phyloP scores from a whole-genome alignment of 1,284 basidiomycete species.

The Omphalotus olearius region DNA sequence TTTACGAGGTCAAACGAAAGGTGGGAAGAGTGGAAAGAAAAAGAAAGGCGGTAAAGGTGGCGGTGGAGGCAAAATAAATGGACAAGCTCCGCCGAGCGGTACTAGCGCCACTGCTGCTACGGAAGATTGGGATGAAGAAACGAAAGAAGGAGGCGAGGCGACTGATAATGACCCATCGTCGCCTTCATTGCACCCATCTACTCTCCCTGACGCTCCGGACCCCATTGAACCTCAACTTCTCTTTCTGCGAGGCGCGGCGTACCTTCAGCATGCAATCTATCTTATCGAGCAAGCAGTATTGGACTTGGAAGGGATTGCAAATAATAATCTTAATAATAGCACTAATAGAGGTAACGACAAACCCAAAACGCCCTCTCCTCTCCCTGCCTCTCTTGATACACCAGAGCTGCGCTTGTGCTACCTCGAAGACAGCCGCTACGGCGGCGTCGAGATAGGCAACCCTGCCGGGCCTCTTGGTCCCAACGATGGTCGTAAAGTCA shows the following conservation, averaged over 20 bases:
- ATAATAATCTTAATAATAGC: neutral
- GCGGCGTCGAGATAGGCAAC: conserved; percentile 74
- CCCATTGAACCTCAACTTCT: conserved; percentile 78
- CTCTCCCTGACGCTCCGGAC: conserved; percentile 68
- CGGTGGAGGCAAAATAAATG: conserved; percentile 34
- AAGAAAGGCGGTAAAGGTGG: conserved; percentile 36
- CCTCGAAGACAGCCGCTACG: conserved; percentile 65
- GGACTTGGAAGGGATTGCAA: conserved; percentile 59
- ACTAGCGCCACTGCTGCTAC: conserved; percentile 39
- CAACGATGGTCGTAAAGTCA: conserved; percentile 50
- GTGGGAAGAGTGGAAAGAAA: conserved; percentile 30
- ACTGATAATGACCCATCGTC: conserved; percentile 15
- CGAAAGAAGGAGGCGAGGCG: conserved; percentile 27
- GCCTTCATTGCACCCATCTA: conserved; percentile 57
- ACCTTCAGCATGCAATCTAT: conserved; percentile 70
- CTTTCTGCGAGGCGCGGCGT: conserved; percentile 75
- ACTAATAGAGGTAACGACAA: no score
- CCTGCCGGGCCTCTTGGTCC: conserved; percentile 69
- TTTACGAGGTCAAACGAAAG: neutral
- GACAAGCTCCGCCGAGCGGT: conserved; percentile 61
- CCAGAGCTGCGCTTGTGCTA: conserved; percentile 71
- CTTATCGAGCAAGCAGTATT: conserved; percentile 69
- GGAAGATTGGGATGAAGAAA: conserved; percentile 38
- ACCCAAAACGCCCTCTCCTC: neutral
- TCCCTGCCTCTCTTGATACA: conserved; percentile 31